Evolutionary conservation across 495 filamentous ascomycete species (phyloP).

Genomic region (Neurospora tetrasperma): DNA sequence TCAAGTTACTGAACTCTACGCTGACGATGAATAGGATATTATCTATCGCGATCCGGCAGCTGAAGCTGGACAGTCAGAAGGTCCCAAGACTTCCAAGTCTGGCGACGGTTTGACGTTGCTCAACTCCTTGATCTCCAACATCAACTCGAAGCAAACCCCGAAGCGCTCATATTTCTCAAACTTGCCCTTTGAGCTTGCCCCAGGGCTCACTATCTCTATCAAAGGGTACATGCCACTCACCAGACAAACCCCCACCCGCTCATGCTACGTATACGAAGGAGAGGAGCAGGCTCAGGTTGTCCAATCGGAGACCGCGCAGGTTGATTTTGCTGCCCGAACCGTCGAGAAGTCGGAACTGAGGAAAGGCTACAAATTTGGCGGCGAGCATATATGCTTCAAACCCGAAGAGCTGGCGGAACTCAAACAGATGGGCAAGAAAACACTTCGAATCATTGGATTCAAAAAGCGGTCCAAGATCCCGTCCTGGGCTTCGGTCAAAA

Average conservation of each 20-base stretch:
- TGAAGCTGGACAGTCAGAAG: constrained; percentile 44
- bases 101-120: constrained; percentile 73
- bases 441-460: constrained; percentile 89
- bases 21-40: constrained; percentile 52
- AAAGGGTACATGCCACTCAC: constrained; percentile 89
- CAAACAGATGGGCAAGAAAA: constrained; percentile 57
- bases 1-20: background rate
- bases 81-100: constrained; percentile 37
- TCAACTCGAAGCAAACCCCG: constrained; percentile 84
- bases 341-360: constrained; percentile 75
- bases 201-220: constrained; percentile 74
- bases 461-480: constrained; percentile 68
- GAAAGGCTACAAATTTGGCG: constrained; percentile 94
- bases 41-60: constrained; percentile 58
- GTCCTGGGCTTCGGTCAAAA: constrained; percentile 76
- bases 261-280: constrained; percentile 74
- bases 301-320: constrained; percentile 55
- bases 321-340: constrained; percentile 63
- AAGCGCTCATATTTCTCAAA: constrained; percentile 80
- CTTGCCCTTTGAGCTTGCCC: constrained; percentile 75
- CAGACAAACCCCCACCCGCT: constrained; percentile 65
- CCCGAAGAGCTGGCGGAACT: constrained; percentile 69
- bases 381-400: constrained; percentile 77
- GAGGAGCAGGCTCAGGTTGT: constrained; percentile 77
- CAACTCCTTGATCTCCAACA: constrained; percentile 72